phyloP scores from a whole-genome alignment of 495 filamentous ascomycete species.

The Aspergillus leporis region DNA sequence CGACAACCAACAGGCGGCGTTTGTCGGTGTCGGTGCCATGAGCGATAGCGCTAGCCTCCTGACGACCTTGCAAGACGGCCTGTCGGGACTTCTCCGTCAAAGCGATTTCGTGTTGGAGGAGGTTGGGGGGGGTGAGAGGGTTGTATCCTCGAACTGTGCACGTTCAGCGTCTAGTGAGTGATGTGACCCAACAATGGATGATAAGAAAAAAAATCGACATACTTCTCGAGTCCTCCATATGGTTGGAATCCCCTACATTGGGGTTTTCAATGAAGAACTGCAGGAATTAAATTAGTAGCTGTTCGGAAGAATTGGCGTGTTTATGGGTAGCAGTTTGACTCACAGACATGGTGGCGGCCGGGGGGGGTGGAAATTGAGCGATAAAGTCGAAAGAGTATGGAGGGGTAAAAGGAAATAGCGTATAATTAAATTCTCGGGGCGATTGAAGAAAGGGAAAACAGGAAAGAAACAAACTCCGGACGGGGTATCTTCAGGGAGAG shows the following conservation, averaged over 20 bases:
- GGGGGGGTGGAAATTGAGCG: slow-evolving; percentile 5
- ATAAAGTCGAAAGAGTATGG: background rate
- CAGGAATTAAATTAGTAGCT: slow-evolving; percentile 13
- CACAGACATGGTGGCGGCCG: slow-evolving; percentile 41
- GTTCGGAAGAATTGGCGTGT: slow-evolving; percentile 4
- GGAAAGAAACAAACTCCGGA: background rate
- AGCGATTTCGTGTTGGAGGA: slow-evolving; percentile 92
- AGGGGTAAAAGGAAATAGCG: background rate
- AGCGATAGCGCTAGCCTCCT: slow-evolving; percentile 79
- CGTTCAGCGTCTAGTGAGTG: slow-evolving; percentile 1
- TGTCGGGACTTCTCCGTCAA: slow-evolving; percentile 74
- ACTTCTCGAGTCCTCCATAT: slow-evolving; percentile 92
- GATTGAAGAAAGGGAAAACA: background rate
- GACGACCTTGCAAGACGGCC: slow-evolving; percentile 78
- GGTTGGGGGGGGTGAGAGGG: slow-evolving; percentile 87
- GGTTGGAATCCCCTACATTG: slow-evolving; percentile 76
- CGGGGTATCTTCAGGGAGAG: slow-evolving; percentile 1
- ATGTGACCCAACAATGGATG: slow-evolving; percentile 1
- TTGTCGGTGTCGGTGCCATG: slow-evolving; percentile 71
- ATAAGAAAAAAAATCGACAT: slow-evolving; percentile 30
- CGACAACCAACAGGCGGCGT: slow-evolving; percentile 81
- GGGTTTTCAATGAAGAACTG: slow-evolving; percentile 90
- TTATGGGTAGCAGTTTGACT: slow-evolving; percentile 23
- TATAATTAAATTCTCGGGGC: background rate
- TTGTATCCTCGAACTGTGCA: slow-evolving; percentile 81